Evolutionary conservation across 371 early-diverging fungal species (phyloP), one percentile per base, ranked within the genome.

Genomic region (Dipsacomyces acuminosporus): DNA sequence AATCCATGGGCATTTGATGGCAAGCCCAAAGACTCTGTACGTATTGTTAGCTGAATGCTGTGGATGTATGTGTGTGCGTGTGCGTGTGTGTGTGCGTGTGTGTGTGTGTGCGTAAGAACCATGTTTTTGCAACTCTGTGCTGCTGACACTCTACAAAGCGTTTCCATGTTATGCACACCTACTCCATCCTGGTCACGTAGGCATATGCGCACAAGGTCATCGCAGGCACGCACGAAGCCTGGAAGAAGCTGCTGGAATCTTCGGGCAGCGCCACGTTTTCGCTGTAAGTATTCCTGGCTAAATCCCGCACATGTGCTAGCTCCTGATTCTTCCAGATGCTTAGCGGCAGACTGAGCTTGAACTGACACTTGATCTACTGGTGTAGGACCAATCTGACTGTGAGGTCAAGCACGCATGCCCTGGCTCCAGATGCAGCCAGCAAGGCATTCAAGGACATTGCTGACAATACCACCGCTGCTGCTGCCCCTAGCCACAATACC

Each of bases 1-100:
- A 99, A 99, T 78, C 74, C 82, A 64, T 98, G 98, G 80, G 98
- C 95, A 36, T 93, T 97, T 74, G 74, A 80, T 70, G 98, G 95
- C 51, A 78, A 86, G 70, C 86, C 86, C 64, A 85, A 84, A 72
- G 80, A 88, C 67, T 85, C 79, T 64, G 80, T 78, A 80, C 38
- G 50, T 33, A 15, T 25, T n/a, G 19, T 42, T 17, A 21, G 42
- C 22, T 26, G 34, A 8, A 8, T 30, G 24, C 7, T 23, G 3
- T 19, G 8, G 21, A 47, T 18, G 30, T 8, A 20, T 33, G 19
- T n/a, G 15, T 21, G n/a, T 21, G 24, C 14, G 15, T 34, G 8
- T 4, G 3, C n/a, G n/a, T n/a, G n/a, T n/a, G n/a, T n/a, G n/a
- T n/a, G n/a, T n/a, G n/a, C n/a, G n/a, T n/a, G n/a, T n/a, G n/a